Conservation (phyloP, 805 yeast species). For the Spathaspora boniae region DNA sequence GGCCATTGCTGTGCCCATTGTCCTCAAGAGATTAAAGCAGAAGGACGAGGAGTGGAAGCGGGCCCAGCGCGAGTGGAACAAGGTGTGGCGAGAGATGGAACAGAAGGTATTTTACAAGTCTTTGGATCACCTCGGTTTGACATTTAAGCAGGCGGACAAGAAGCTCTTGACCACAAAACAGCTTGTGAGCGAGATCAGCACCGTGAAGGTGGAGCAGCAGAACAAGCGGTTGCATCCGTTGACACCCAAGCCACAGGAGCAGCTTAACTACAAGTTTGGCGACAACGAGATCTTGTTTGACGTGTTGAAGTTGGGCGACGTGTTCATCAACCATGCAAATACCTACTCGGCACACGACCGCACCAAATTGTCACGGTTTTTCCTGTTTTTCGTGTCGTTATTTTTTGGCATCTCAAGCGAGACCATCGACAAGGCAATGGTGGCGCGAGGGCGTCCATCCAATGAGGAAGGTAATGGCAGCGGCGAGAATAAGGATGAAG, state of each 20-base stretch:
- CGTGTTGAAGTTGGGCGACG: constrained; percentile 62
- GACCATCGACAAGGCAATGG: constrained; percentile 41
- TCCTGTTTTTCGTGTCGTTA: constrained; percentile 64
- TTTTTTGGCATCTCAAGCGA: constrained; percentile 64
- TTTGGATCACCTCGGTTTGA: constrained; percentile 89
- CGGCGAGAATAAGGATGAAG: constrained; percentile 13
- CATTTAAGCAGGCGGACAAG: constrained; percentile 96
- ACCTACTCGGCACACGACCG: constrained; percentile 79
- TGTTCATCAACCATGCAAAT: constrained; percentile 64
- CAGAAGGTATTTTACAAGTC: constrained; percentile 92
- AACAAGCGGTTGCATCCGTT: constrained; percentile 82
- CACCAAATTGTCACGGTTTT: constrained; percentile 67
- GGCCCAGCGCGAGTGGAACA: constrained; percentile 97
- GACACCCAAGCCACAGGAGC: constrained; percentile 81
- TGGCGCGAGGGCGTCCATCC: too few species aligned
- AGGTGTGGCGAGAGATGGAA: constrained; percentile 98
- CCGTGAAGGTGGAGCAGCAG: constrained; percentile 88
- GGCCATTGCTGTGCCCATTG: constrained; percentile 90
- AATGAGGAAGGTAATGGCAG: too few species aligned
- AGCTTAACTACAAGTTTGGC: constrained; percentile 56
- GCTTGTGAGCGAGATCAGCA: constrained; percentile 84
- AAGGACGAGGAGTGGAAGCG: constrained; percentile 99
- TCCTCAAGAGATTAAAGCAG: constrained; percentile 87
- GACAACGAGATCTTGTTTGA: constrained; percentile 74
- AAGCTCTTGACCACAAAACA: constrained; percentile 87